Base-by-base conservation (phyloP, 75 land plant species). In the Picea glauca region DNA sequence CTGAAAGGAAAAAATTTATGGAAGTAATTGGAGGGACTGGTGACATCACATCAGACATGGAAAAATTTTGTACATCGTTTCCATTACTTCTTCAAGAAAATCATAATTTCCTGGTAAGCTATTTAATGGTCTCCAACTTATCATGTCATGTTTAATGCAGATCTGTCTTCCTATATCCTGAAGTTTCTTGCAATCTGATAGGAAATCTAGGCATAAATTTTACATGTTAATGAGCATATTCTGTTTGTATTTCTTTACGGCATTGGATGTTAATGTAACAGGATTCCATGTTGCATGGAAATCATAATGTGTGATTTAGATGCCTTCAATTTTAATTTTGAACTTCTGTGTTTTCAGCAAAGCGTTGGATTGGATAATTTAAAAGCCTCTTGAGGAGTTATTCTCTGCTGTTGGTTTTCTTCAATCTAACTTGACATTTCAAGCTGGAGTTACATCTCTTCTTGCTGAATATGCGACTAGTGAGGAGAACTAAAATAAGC, bases 1-100 rank as follows among this genome's bases (percentile, higher is more conserved):
- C 99, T 9, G 99, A 97, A 58, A 93, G 99, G 91, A 90, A 89
- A 72, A 97, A 93, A 76, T 93, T 97, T 87, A 88, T 90, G 90
- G 98, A 96, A 32, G 85, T 91, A 4, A 73, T 97, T 58, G 90
- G 85, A 20, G 87, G 88, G 7, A 58, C 77, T 38, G 98, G 90
- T 21, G 87, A 91, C 35, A 50, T 93, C 62, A 76, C 79, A 59
- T 84, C 86, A 33, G 99, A 97, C 81, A 95, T 97, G 54, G 87
- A 90, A 76, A 84, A 78, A 61, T 97, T 97, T 72, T 92, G 91
- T 72, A 12, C 85, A 12, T 78, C 59, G 21, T 97, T 97, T 76
- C 78, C 99, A 40, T 91, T 93, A 21, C 78, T 91, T 63, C 90
- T 97, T 66, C 81, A 82, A 75, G 98, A 93, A 81, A 97, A 91